These are phyloP conservation scores for Cytospora chrysosperma DNA, from an alignment of 2,329 filamentous ascomycete genomes.

Conservation along the genomic window DNA sequence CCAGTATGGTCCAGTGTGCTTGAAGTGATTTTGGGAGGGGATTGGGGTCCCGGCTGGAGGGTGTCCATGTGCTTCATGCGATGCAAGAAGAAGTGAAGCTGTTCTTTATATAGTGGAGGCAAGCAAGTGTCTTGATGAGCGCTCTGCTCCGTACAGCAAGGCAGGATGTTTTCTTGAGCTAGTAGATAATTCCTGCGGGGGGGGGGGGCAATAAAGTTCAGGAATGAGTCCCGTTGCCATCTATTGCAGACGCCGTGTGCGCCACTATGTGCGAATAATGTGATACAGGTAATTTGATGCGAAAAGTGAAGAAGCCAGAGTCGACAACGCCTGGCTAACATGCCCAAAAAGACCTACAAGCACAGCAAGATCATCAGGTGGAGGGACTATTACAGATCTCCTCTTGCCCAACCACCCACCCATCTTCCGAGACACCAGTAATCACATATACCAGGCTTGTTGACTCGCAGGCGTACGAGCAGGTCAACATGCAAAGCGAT, in stretches of 20 bases:
- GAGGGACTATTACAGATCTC: not conserved
- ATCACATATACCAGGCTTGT: not conserved
- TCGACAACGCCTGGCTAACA: conserved; percentile 24
- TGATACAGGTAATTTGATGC: not conserved
- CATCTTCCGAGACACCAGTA: not conserved
- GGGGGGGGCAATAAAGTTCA: not conserved
- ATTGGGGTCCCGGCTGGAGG: too few relatives aligned
- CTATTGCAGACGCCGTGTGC: not conserved
- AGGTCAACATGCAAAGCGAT: not conserved
- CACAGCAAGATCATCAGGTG: conserved; percentile 2
- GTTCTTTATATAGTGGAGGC: too few relatives aligned
- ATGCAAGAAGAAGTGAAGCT: not conserved
- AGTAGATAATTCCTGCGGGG: too few relatives aligned
- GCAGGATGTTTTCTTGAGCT: too few relatives aligned
- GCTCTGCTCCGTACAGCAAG: too few relatives aligned
- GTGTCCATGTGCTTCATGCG: not conserved
- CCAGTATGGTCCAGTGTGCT: not conserved
- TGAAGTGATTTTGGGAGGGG: too few relatives aligned
- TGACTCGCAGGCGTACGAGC: not conserved
- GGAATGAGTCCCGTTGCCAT: not conserved
- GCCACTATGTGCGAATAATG: not conserved
- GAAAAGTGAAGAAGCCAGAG: conserved; percentile 6
- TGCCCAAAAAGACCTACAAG: conserved; percentile 1
- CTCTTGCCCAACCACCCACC: not conserved
- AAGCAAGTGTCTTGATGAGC: too few relatives aligned